Base-by-base conservation (phyloP, 805 yeast species). In the Yamadazyma phyllophila region DNA sequence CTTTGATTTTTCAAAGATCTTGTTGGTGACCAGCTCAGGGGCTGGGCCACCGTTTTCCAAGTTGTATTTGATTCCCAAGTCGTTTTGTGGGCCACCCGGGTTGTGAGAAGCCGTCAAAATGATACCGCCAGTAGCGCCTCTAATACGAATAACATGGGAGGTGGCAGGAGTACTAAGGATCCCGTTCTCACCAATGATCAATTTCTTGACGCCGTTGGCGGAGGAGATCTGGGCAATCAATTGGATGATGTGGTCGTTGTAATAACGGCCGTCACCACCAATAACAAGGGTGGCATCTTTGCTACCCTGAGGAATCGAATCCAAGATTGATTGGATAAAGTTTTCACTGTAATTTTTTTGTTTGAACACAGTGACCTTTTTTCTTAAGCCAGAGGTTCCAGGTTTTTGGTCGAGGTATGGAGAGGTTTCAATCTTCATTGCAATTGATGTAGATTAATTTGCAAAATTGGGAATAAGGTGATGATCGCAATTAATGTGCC, bases 21-120 rank as follows among this genome's bases (percentile, higher is more conserved):
- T 80, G 70, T 92, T 80, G 10, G 99, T 92, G 48, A 94, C 95
- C 12, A 85, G 70, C 66, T 92, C 99, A 10, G 99, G 99, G 9
- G 98, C 98, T 35, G 99, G 99, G 2, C 97, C 99, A 55, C 99
- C 99, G 62, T 92, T 92, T 52, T 87, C 80, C 65, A 94, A 74
- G 67, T 92, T 94, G 73, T 94, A 94, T 72, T 92, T 92, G 74
- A 92, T 92, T 45, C 99, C 99, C 62, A 90, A 77, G 63, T 92
- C 99, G 53, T 87, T 83, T 24, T 76, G 69, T 47, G 96, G 96
- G 7, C 98, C 97, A 63, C 99, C 99, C 13, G 99, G 99, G 67
- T 92, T 92, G 68, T 92, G 99, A 17, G 96, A 85, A 2, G 98
- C 98, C 7, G 99, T 92, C 60, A 92, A 75, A 54, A 94, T 88